These are phyloP conservation scores for Fusarium virguliforme DNA, from an alignment of 2,329 filamentous ascomycete species.

Conservation along the genomic window DNA sequence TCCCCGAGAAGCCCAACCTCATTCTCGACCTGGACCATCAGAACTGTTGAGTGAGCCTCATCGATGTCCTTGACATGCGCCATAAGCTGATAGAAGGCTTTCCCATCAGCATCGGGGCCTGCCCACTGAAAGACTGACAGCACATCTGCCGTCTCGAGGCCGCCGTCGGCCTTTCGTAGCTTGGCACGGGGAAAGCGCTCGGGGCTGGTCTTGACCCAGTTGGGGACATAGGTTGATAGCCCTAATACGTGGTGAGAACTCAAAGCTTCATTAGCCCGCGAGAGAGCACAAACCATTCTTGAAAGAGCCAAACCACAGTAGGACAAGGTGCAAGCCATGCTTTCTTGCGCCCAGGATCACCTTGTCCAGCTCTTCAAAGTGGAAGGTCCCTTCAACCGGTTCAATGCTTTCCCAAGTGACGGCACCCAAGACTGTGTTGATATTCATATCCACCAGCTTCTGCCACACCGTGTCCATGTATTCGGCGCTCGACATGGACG, in stretches of 20 bases:
- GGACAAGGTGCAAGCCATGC: conserved; percentile 48
- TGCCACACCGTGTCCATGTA: conserved; percentile 53
- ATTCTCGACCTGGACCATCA: conserved; percentile 70
- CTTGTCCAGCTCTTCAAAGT: conserved; percentile 54
- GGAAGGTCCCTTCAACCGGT: conserved; percentile 53
- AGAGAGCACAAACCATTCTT: conserved; percentile 49
- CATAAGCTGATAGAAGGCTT: conserved; percentile 53
- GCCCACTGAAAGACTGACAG: conserved; percentile 47
- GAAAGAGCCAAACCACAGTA: conserved; percentile 54
- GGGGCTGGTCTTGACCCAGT: conserved; percentile 50
- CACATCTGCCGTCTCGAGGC: conserved; percentile 48
- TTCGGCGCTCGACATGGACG: conserved; percentile 50
- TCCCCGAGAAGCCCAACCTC: conserved; percentile 66
- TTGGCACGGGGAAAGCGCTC: conserved; percentile 50
- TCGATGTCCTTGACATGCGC: conserved; percentile 59
- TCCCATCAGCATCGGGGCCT: conserved; percentile 26
- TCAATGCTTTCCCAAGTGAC: conserved; percentile 58
- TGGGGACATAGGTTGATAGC: conserved; percentile 49
- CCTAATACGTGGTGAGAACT: conserved; percentile 24
- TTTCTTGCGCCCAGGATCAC: conserved; percentile 52
- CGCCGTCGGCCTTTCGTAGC: conserved; percentile 50
- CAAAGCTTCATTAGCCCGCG: too few species aligned
- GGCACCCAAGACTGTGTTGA: conserved; percentile 56
- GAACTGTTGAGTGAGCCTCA: conserved; percentile 60
- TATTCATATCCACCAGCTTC: conserved; percentile 50